A percentile compares a stretch with the other conserved stretches of the same genome.
phyloP scores from a whole-genome alignment of 768 basidiomycete genomes.

The Tulasnella sp. region DNA sequence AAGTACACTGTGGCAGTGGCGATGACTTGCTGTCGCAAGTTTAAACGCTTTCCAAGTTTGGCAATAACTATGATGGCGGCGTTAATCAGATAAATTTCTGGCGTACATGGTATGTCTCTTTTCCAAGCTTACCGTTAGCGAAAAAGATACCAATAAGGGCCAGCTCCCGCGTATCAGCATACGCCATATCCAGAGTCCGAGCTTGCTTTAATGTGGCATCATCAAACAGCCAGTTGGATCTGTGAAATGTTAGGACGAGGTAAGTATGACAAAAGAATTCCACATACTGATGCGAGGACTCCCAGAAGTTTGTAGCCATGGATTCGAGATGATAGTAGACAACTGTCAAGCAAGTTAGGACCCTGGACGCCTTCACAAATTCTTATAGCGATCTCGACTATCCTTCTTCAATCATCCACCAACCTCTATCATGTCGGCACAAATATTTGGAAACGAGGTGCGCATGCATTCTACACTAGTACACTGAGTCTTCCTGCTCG shows the following conservation, averaged over 20 bases:
- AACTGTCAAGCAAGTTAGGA: slow-evolving; percentile 2
- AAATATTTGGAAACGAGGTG: slow-evolving; percentile 14
- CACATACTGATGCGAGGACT: slow-evolving; percentile 75
- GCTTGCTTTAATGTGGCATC: slow-evolving; percentile 61
- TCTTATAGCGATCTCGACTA: background rate
- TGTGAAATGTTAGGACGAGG: slow-evolving; percentile 24
- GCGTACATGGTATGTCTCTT: too few relatives aligned
- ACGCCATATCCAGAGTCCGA: slow-evolving; percentile 64
- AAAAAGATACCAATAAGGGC: slow-evolving; percentile 83
- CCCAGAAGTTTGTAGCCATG: slow-evolving; percentile 91
- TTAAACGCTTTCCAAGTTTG: slow-evolving; percentile 73
- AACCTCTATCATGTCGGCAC: slow-evolving; percentile 4
- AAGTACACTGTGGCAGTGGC: slow-evolving; percentile 95
- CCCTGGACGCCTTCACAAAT: background rate
- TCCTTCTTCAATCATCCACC: background rate
- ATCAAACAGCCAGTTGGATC: slow-evolving; percentile 88
- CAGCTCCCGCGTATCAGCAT: slow-evolving; percentile 70
- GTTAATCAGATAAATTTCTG: too few relatives aligned
- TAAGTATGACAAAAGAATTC: background rate
- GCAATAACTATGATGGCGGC: slow-evolving; percentile 50
- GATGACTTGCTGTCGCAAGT: slow-evolving; percentile 78
- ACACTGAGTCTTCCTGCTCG: background rate
- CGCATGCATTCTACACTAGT: too few relatives aligned
- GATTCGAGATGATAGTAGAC: slow-evolving; percentile 23
- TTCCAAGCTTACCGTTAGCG: slow-evolving; percentile 53